phyloP scores from a whole-genome alignment of 495 filamentous ascomycete genomes.

The Daldinia childiae region DNA sequence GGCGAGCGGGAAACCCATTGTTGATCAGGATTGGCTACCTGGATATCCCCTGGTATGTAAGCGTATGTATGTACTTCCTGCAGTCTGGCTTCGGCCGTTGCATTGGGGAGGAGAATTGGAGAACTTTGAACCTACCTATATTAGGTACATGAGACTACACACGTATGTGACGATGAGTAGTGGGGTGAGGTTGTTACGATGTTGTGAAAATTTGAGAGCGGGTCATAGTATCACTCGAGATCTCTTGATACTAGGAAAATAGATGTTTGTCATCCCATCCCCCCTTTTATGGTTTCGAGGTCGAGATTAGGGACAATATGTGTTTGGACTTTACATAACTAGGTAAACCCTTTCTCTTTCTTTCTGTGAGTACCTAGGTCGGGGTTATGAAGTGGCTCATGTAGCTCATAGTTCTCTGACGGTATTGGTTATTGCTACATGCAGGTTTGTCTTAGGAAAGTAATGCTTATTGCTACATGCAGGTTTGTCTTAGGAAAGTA shows the following conservation, averaged over 20 bases:
- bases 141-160: background rate
- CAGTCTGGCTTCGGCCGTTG: constrained; percentile 33
- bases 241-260: constrained; percentile 28
- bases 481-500: background rate
- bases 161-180: constrained; percentile 33
- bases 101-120: constrained; percentile 34
- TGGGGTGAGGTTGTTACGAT: constrained; percentile 38
- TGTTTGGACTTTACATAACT: background rate
- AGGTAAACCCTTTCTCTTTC: background rate
- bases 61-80: constrained; percentile 26
- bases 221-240: constrained; percentile 29
- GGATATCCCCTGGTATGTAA: constrained; percentile 20
- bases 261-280: constrained; percentile 25
- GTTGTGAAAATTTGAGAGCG: constrained; percentile 26
- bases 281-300: constrained; percentile 20
- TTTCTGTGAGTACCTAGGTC: constrained; percentile 9
- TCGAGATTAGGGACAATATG: constrained; percentile 8
- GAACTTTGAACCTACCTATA: constrained; percentile 4
- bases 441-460: constrained; percentile 1
- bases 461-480: constrained; percentile 3
- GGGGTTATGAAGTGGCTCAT: constrained; percentile 13
- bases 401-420: background rate
- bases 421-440: constrained; percentile 2
- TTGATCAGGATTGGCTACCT: constrained; percentile 28
- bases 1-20: constrained; percentile 22